Conservation (phyloP, 1,139 yeast genomes). For the Yamadazyma mexicana region DNA sequence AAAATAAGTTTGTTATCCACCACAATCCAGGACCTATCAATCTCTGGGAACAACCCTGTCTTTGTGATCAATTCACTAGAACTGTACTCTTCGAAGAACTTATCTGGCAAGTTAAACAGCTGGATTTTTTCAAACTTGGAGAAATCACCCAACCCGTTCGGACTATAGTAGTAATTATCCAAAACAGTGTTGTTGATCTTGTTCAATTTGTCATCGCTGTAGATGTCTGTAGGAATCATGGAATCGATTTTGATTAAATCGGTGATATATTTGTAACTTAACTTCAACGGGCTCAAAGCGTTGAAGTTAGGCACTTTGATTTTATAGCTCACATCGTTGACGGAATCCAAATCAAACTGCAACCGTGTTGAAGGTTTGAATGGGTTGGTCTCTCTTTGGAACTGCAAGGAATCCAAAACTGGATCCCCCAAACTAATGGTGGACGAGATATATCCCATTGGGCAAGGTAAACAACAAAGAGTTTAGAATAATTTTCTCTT, state of each 20-base stretch:
- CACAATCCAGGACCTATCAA: slow-evolving; percentile 85
- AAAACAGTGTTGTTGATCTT: slow-evolving; percentile 36
- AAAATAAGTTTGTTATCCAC: slow-evolving; percentile 79
- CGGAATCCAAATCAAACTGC: slow-evolving; percentile 37
- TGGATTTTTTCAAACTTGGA: slow-evolving; percentile 77
- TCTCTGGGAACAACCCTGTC: slow-evolving; percentile 82
- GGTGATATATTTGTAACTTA: slow-evolving; percentile 45
- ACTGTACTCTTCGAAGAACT: slow-evolving; percentile 73
- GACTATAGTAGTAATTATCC: slow-evolving; percentile 46
- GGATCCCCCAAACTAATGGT: slow-evolving; percentile 36
- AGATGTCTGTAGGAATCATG: slow-evolving; percentile 46
- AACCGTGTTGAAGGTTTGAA: slow-evolving; percentile 32
- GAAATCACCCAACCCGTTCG: slow-evolving; percentile 50
- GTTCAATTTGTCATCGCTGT: slow-evolving; percentile 38
- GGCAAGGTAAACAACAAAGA: slow-evolving; percentile 10
- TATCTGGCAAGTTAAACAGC: slow-evolving; percentile 77
- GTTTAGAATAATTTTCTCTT: slow-evolving; percentile 2
- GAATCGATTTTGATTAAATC: slow-evolving; percentile 48
- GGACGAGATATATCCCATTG: slow-evolving; percentile 28
- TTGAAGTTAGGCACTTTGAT: slow-evolving; percentile 47
- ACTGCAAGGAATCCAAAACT: slow-evolving; percentile 33
- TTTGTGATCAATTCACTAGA: slow-evolving; percentile 67
- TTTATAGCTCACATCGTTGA: slow-evolving; percentile 45
- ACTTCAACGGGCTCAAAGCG: slow-evolving; percentile 42
- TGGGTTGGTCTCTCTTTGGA: slow-evolving; percentile 32